Evolutionary conservation across 441 rosid species (phyloP), one percentile per base, ranked within the genome.

Genomic region (Arabidopsis hybrid): DNA sequence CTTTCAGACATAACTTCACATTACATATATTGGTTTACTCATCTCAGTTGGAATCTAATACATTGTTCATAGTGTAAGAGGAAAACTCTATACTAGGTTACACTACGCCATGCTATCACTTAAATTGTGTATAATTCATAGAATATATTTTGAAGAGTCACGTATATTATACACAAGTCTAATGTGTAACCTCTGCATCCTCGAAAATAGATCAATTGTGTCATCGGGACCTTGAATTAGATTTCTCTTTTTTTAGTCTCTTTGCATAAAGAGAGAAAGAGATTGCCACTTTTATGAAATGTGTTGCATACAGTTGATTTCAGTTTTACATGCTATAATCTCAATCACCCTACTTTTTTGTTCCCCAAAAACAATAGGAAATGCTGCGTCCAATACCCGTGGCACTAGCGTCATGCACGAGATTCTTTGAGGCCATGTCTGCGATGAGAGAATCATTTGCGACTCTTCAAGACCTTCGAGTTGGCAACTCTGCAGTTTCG

Each of bases 381-480:
- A 92, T 95, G 98, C 83, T 95, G 35, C 98, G 98, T 32, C 99
- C 99, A 16, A 92, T 92, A 79, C 99, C 98, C 0, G 98, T 95
- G 69, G 99, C 99, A 60, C 81, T 95, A 73, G 98, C 99, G 69
- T 95, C 99, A 8, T 92, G 97, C 80, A 91, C 99, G 45, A 81
- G 98, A 68, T 92, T 92, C 81, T 95, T 95, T 39, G 98, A 95
- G 79, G 99, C 99, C 56, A 91, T 92, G 99, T 87, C 98, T 32
- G 99, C 98, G 13, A 91, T 88, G 97, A 88, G 99, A 85, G 99
- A 95, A 82, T 95, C 99, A 42, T 91, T 95, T 36, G 84, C 97
- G 49, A 85, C 93, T 4, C 98, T 95, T 16, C 97, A 91, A 81
- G 83, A 88, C 43, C 79, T 95, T 78, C 78, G 99, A 77, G 96